Base-by-base conservation (phyloP, 345 rosid species). In the Zanthoxylum bungeanum region DNA sequence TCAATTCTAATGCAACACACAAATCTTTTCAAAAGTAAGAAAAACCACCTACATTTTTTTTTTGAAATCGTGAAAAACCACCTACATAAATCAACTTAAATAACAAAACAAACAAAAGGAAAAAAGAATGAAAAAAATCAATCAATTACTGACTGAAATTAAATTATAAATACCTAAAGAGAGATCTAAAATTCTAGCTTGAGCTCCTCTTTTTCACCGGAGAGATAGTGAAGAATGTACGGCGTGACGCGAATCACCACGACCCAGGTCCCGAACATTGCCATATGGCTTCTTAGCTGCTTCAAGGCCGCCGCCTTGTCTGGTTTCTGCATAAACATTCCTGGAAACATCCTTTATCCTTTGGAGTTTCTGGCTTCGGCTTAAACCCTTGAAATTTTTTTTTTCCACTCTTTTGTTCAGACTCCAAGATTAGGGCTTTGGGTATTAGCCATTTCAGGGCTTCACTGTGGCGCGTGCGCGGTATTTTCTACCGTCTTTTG, bases 241-340 rank as follows among this genome's bases (percentile, higher is more conserved):
- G 97, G 98, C 63, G 88, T 75, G 70, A 80, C 80, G 0, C 97
- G 97, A 62, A 89, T 36, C 50, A 74, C 85, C 5, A 82, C 87
- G 60, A 79, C 87, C 93, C 90, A 91, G 37, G 68, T 77, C 14
- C 86, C 86, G 78, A 93, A 93, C 78, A 90, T 70, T 24, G 84
- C 83, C 7, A 49, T 88, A 42, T 93, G 94, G 1, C 71, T 14
- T 75, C 76, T 81, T 7, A 91, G 81, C 91, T 93, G 85, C 86
- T 87, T 93, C 86, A 91, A 79, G 60, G 96, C 98, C 77, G 55
- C 90, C 44, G 81, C 89, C 84, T 91, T 91, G 83, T 90, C 94
- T 30, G 96, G 96, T 74, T 93, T 90, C 22, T 83, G 74, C 91
- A 83, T 73, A 63, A 93, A 87, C 93, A 90, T 87, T 25, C 90